Base-by-base conservation (phyloP, 768 basidiomycete genomes). In the Podaxis sp. region DNA sequence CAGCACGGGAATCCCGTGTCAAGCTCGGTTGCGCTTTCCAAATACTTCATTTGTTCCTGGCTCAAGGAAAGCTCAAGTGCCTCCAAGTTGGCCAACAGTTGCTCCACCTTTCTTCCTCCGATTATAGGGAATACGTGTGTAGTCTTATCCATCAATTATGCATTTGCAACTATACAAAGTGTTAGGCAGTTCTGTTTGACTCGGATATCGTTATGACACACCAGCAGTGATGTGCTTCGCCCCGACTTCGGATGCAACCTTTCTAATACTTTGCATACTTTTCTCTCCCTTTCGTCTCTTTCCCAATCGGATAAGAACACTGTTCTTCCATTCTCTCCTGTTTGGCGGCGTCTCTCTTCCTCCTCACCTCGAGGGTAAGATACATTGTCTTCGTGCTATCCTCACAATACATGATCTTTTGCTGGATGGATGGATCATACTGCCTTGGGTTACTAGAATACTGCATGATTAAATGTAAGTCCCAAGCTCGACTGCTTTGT, bases 141-240 rank as follows among this genome's bases (percentile, higher is more conserved):
- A 6, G 79, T 71, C 69, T 83, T 85, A 54, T 82, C 80, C 70
- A 84, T 68, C n/a, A 83, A 65, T 59, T 82, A 82, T 7, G 81
- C 80, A 61, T 84, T 77, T 5, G 80, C 80, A 25, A 82, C 81
- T 78, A 44, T 7, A 27, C 16, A 32, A 9, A 37, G n/a, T 6
- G 42, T 44, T 2, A 44, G 32, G 6, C 6, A 16, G 42, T 44
- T 16, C 42, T n/a, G 42, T 16, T 0, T 18, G 1, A 16, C 42
- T 47, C 25, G n/a, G 23, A 25, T 9, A 23, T 16, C 9, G 37
- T 18, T 13, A 40, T 37, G 37, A 67, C 73, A 57, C 60, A 77
- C 76, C 74, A 27, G 82, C 68, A 6, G 78, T 78, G 62, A 85
- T 72, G 51, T 72, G 71, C 62, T 79, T 73, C 5, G 75, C 76